phyloP scores from a whole-genome alignment of 176 grass and related monocot genomes.

The Oryza longistaminata region DNA sequence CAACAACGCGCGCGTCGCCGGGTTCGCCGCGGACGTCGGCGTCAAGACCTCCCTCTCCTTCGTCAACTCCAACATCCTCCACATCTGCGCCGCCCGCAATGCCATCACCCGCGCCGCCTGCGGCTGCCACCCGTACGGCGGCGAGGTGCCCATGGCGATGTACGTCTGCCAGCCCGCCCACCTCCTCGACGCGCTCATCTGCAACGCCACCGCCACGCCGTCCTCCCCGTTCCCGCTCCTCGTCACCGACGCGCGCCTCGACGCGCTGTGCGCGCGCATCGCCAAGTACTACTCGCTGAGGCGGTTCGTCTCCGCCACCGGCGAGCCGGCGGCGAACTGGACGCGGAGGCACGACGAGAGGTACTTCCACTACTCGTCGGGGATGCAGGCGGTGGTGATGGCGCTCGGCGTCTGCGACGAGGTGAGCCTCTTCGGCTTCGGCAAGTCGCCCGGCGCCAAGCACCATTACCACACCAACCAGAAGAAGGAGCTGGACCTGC shows the following conservation, averaged over 20 bases:
- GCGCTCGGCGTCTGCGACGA: constrained; percentile 58
- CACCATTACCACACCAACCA: constrained; percentile 90
- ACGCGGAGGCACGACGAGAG: constrained; percentile 53
- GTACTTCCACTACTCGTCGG: constrained; percentile 88
- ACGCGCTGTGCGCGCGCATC: constrained; percentile 66
- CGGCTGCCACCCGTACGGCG: constrained; percentile 61
- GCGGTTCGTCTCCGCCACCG: constrained; percentile 53
- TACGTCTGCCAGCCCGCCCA: constrained; percentile 61
- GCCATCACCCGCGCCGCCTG: constrained; percentile 27
- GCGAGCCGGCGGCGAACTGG: constrained; percentile 50
- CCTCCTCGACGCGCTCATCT: constrained; percentile 65
- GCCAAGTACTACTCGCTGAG: constrained; percentile 83
- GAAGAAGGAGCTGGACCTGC: constrained; percentile 69
- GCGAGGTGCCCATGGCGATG: constrained; percentile 35
- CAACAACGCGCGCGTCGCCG: constrained; percentile 68
- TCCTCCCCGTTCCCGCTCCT: constrained; percentile 48
- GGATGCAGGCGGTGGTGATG: constrained; percentile 74
- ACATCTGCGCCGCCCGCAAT: constrained; percentile 41
- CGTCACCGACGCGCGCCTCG: constrained; percentile 68
- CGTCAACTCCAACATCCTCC: constrained; percentile 86
- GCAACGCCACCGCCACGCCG: constrained; percentile 51
- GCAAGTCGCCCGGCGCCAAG: constrained; percentile 54
- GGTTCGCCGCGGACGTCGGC: constrained; percentile 55
- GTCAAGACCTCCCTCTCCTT: constrained; percentile 65
- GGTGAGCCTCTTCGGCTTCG: constrained; percentile 75